Percentiles rank a stretch among this genome's conserved stretches.
Evolutionary conservation across 371 early-diverging fungal genomes (phyloP).

Genomic region (Mucor racemosus): DNA sequence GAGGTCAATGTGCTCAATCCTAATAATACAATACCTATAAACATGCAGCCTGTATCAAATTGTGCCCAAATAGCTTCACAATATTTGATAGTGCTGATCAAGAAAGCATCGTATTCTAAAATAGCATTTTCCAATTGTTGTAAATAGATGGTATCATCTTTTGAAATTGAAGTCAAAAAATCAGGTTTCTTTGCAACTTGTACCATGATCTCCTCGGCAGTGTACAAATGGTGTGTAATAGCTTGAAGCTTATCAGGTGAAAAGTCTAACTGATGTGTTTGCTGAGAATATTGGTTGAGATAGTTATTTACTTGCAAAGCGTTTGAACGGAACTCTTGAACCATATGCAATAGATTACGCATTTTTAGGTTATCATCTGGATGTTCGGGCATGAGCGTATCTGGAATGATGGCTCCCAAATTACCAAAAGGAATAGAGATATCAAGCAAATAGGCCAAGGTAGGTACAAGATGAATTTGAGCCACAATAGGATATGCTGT

Average conservation of each 20-base stretch:
- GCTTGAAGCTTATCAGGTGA: constrained; percentile 21
- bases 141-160: neutral
- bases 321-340: constrained; percentile 69
- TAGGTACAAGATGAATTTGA: constrained; percentile 89
- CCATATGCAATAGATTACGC: constrained; percentile 53
- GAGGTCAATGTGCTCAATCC: constrained; percentile 22
- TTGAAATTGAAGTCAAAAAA: constrained; percentile 10
- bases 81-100: constrained; percentile 67
- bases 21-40: constrained; percentile 60
- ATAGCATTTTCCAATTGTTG: constrained; percentile 41
- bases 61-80: constrained; percentile 91
- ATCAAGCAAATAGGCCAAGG: constrained; percentile 71
- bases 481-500: constrained; percentile 53
- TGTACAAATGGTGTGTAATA: constrained; percentile 29
- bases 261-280: constrained; percentile 44
- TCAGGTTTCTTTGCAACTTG: constrained; percentile 39
- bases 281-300: constrained; percentile 52
- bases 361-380: constrained; percentile 23
- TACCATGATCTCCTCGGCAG: constrained; percentile 28
- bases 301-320: constrained; percentile 82
- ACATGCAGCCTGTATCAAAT: constrained; percentile 79
- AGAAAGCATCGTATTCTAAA: constrained; percentile 63
- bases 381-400: constrained; percentile 46
- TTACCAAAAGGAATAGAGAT: constrained; percentile 87
- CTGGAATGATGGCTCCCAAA: constrained; percentile 83